phyloP scores from a whole-genome alignment of 1,284 basidiomycete species.

The Papiliotrema laurentii region DNA sequence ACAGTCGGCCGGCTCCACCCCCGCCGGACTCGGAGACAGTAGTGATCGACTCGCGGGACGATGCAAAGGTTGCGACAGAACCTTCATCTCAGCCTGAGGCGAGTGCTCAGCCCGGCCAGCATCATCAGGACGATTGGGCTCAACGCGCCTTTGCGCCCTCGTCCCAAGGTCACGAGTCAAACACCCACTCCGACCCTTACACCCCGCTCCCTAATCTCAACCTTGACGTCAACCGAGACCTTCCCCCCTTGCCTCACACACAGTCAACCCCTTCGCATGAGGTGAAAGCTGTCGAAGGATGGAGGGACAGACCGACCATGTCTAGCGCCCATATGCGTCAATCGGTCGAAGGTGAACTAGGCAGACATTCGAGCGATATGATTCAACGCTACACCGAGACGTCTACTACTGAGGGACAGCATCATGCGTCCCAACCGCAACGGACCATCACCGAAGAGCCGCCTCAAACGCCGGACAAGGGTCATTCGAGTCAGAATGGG shows the following conservation, averaged over 20 bases:
- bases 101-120: no score
- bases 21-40: not conserved
- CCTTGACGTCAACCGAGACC: not conserved
- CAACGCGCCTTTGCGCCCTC: not conserved
- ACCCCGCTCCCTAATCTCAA: no score
- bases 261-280: not conserved
- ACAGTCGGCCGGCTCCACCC: constrained; percentile 3
- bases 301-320: not conserved
- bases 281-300: not conserved
- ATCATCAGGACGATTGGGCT: not conserved
- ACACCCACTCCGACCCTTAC: no score
- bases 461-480: no score
- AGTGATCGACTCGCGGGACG: not conserved
- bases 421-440: no score
- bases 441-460: no score
- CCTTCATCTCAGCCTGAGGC: not conserved
- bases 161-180: not conserved
- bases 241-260: not conserved
- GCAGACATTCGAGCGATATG: not conserved
- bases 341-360: not conserved
- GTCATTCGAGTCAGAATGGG: no score
- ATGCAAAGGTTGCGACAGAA: not conserved
- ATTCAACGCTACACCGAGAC: not conserved
- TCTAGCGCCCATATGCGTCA: not conserved
- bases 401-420: constrained; percentile 2